Evolutionary conservation across 2,329 filamentous ascomycete species (phyloP).

Genomic region (Aspergillus sojae): DNA sequence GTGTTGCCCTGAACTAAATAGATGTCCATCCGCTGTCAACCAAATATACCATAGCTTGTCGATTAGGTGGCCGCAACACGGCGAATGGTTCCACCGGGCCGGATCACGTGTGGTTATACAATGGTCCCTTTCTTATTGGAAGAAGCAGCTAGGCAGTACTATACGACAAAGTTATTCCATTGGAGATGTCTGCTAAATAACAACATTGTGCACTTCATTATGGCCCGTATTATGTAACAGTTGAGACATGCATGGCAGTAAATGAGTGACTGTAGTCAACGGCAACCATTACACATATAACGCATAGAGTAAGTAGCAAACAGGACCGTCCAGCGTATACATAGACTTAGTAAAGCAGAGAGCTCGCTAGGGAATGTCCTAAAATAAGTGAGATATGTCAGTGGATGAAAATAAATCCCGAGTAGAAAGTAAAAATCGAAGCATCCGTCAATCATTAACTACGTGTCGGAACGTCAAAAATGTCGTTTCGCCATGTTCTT

Average conservation of each 20-base stretch:
- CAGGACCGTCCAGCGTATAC: neutral
- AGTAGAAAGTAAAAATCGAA: neutral
- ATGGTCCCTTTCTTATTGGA: neutral
- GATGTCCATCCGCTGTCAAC: neutral
- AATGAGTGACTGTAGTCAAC: neutral
- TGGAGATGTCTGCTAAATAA: neutral
- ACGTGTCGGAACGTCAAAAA: constrained; percentile 62
- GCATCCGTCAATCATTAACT: constrained; percentile 1
- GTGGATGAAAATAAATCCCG: neutral
- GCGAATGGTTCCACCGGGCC: constrained; percentile 18
- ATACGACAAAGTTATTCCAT: neutral
- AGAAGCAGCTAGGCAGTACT: neutral
- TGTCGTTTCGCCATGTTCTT: constrained; percentile 74
- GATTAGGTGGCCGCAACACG: constrained; percentile 28
- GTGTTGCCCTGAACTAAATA: constrained; percentile 10
- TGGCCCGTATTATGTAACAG: neutral
- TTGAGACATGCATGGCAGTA: neutral
- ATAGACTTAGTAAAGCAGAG: neutral
- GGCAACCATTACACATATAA: neutral
- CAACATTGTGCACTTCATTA: neutral
- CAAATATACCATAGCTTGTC: constrained; percentile 15
- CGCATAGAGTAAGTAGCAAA: neutral
- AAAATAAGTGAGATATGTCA: neutral
- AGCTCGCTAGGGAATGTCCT: neutral
- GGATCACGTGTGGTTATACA: constrained; percentile 18